phyloP scores from a whole-genome alignment of 2,329 filamentous ascomycete species.

The Fusarium hainanense region DNA sequence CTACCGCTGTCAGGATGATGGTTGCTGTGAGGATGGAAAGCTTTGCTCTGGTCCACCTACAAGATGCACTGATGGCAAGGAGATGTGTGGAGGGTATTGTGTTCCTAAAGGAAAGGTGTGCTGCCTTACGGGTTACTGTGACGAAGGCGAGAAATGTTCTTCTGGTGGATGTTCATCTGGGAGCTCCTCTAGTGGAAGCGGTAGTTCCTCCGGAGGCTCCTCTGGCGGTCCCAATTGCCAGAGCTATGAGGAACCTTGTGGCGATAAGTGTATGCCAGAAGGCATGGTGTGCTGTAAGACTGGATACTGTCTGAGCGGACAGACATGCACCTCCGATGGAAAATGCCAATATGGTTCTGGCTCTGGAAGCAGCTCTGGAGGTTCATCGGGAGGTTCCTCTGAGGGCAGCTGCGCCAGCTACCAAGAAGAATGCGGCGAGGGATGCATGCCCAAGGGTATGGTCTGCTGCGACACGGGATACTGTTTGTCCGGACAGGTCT shows the following conservation, averaged over 20 bases:
- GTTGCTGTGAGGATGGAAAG: constrained; percentile 51
- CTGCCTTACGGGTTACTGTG: constrained; percentile 48
- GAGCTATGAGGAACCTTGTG: constrained; percentile 39
- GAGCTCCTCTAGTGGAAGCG: constrained; percentile 26
- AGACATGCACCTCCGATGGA: constrained; percentile 41
- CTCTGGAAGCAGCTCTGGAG: constrained; percentile 24
- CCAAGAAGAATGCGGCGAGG: constrained; percentile 38
- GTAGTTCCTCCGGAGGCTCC: constrained; percentile 36
- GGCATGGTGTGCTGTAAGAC: constrained; percentile 45
- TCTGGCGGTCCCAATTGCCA: constrained; percentile 12
- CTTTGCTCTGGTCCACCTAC: constrained; percentile 47
- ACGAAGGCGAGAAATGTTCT: constrained; percentile 47
- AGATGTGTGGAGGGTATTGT: constrained; percentile 46
- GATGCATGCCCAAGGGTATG: constrained; percentile 46
- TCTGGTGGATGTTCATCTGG: constrained; percentile 37
- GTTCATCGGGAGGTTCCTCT: neutral
- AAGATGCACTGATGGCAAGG: constrained; percentile 43
- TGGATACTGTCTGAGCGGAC: constrained; percentile 48
- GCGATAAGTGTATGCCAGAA: constrained; percentile 45
- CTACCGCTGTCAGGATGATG: constrained; percentile 45
- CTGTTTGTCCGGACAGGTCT: constrained; percentile 46
- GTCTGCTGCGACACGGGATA: constrained; percentile 47
- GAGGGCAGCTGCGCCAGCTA: constrained; percentile 28
- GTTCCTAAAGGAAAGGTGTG: constrained; percentile 49
- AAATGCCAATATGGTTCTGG: constrained; percentile 24